Evolutionary conservation across 176 grass and related monocot genomes (phyloP).

Genomic region (Zoysia pacifica): DNA sequence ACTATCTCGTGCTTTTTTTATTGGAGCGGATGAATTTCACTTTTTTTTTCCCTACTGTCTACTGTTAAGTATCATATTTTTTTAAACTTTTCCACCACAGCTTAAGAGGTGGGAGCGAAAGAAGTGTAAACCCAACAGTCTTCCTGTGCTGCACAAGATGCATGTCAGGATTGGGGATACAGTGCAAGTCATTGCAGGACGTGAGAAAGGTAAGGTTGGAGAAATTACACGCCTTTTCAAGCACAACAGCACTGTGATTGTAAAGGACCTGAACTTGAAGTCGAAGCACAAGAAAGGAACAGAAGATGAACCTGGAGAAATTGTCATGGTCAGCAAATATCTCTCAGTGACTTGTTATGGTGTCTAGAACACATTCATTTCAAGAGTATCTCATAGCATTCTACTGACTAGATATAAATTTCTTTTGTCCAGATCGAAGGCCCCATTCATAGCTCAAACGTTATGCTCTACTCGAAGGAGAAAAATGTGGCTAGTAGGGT

Average conservation of each 20-base stretch:
- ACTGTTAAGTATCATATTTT: not conserved
- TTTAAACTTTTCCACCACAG: conserved; percentile 41
- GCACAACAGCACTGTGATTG: conserved; percentile 91
- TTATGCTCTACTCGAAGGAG: conserved; percentile 97
- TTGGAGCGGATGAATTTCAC: not conserved
- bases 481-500: conserved; percentile 80
- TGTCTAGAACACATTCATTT: not conserved
- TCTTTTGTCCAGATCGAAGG: conserved; percentile 66
- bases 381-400: conserved; percentile 2
- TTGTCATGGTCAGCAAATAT: conserved; percentile 63
- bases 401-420: conserved; percentile 1
- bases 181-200: conserved; percentile 77
- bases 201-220: conserved; percentile 92
- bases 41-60: too few relatives aligned
- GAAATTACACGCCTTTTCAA: conserved; percentile 70
- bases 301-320: conserved; percentile 84
- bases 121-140: conserved; percentile 93
- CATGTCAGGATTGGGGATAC: conserved; percentile 90
- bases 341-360: not conserved
- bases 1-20: not conserved
- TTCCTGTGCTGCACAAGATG: conserved; percentile 91
- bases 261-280: conserved; percentile 93
- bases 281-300: conserved; percentile 94
- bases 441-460: conserved; percentile 93
- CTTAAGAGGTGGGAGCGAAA: conserved; percentile 91